Evolutionary conservation across 306 rosid genomes (phyloP).

Genomic region (Malus sylvestris): DNA sequence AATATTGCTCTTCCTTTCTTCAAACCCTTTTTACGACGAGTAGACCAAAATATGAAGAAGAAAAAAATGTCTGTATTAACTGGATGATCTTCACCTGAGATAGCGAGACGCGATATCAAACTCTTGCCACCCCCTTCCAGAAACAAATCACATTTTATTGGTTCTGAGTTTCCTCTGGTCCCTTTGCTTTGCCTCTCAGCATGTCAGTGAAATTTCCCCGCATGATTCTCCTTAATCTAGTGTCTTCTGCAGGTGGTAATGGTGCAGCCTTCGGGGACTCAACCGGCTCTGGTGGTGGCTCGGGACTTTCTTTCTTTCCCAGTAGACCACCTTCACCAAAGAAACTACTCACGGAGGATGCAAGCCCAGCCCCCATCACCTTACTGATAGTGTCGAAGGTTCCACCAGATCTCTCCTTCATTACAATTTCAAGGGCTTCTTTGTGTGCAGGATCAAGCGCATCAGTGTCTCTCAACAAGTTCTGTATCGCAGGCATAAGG

Average conservation of each 20-base stretch:
- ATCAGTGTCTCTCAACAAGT: constrained; percentile 64
- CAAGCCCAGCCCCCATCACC: constrained; percentile 92
- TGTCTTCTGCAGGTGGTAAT: constrained; percentile 51
- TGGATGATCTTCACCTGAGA: constrained; percentile 13
- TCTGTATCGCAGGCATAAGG: constrained; percentile 82
- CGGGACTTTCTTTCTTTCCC: constrained; percentile 66
- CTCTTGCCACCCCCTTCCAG: not conserved
- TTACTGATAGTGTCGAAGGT: constrained; percentile 76
- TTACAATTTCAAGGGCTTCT: constrained; percentile 93
- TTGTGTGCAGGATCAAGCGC: constrained; percentile 96
- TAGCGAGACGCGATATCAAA: not conserved
- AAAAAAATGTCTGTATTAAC: not conserved
- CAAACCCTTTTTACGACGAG: not conserved
- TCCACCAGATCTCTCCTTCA: constrained; percentile 96
- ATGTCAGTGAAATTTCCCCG: constrained; percentile 82
- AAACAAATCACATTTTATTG: constrained; percentile 17
- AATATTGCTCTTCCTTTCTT: not conserved
- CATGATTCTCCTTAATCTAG: constrained; percentile 89
- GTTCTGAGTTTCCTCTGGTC: constrained; percentile 48
- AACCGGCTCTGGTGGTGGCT: constrained; percentile 31
- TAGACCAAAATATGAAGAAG: not conserved
- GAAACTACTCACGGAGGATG: constrained; percentile 75
- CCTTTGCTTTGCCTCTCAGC: constrained; percentile 73
- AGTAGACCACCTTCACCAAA: constrained; percentile 83
- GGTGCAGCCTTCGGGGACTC: constrained; percentile 39